phyloP scores from a whole-genome alignment of 1,284 basidiomycete species.

The Mycena citricolor region DNA sequence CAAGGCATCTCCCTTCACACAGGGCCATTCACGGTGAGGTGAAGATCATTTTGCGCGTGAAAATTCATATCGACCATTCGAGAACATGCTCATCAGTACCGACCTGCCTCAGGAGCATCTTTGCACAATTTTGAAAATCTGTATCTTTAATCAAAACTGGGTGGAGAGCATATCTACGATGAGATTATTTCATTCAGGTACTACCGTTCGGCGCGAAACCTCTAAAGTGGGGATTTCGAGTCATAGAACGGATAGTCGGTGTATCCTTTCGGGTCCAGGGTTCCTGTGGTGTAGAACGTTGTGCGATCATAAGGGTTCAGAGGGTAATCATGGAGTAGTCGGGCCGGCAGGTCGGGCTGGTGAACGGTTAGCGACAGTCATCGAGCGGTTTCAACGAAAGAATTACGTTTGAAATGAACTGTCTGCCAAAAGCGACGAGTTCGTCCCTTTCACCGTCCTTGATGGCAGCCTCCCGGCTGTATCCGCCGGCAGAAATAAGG shows the following conservation, averaged over 20 bases:
- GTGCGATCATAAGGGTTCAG: background rate
- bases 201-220: too few species aligned
- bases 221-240: too few species aligned
- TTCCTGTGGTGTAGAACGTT: background rate
- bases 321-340: background rate
- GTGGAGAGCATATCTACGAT: too few species aligned
- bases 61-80: too few species aligned
- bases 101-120: too few species aligned
- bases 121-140: too few species aligned
- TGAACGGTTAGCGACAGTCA: background rate
- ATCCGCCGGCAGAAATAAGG: background rate
- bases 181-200: too few species aligned
- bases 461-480: background rate
- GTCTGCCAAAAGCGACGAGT: background rate
- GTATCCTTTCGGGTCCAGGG: background rate
- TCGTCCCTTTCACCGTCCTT: constrained; percentile 2
- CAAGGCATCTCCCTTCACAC: too few species aligned
- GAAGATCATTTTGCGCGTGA: too few species aligned
- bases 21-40: too few species aligned
- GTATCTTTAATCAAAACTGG: too few species aligned
- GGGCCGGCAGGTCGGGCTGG: background rate
- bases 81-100: too few species aligned
- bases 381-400: background rate
- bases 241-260: background rate
- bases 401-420: background rate